These are phyloP conservation scores for Podospora conica DNA, from an alignment of 495 filamentous ascomycete genomes.

Conservation along the genomic window DNA sequence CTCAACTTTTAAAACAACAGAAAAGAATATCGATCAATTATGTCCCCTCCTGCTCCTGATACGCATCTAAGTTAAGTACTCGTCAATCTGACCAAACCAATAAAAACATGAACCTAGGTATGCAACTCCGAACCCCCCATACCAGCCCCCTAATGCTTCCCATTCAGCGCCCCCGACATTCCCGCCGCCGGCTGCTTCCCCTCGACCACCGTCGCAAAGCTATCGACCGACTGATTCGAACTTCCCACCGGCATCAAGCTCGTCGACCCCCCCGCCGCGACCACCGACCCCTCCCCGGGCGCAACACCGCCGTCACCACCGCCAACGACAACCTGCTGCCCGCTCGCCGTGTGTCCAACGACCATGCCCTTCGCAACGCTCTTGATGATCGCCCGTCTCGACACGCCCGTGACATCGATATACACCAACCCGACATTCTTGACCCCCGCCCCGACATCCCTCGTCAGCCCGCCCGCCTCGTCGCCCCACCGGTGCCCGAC, in stretches of 20 bases:
- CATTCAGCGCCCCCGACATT: conserved; percentile 11
- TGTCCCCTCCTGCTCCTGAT: background rate
- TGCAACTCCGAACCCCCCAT: background rate
- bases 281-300: background rate
- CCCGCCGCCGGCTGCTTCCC: conserved; percentile 20
- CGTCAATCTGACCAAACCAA: background rate
- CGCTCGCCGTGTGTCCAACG: conserved; percentile 75
- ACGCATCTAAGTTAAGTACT: background rate
- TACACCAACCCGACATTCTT: conserved; percentile 98
- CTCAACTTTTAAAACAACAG: too few relatives aligned
- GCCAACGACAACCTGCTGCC: conserved; percentile 78
- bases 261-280: background rate
- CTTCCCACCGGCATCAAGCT: background rate
- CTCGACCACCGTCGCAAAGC: conserved; percentile 17
- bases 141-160: conserved; percentile 11
- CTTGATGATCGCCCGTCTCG: conserved; percentile 80
- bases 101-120: background rate
- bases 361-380: conserved; percentile 98
- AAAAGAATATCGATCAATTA: background rate
- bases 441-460: conserved; percentile 71
- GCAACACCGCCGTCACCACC: conserved; percentile 58
- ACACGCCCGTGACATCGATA: conserved; percentile 90
- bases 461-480: conserved; percentile 71
- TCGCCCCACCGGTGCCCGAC: conserved; percentile 78
- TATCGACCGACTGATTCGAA: background rate